These are phyloP conservation scores for Aspergillus sp. DNA, from an alignment of 2,329 filamentous ascomycete genomes.

Conservation along the genomic window DNA sequence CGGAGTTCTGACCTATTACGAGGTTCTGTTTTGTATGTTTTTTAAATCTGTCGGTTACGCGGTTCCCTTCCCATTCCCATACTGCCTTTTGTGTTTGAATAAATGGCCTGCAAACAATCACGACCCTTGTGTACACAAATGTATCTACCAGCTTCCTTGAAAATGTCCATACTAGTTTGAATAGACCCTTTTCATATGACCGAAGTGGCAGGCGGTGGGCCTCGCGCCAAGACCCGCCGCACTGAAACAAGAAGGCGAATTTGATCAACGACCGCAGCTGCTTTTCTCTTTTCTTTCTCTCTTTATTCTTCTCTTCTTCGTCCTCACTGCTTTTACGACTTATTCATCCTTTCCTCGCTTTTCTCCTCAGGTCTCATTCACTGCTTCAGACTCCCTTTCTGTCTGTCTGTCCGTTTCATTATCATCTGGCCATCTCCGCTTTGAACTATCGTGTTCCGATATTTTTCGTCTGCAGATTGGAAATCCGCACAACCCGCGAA, in stretches of 20 bases:
- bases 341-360: too few species aligned
- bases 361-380: neutral
- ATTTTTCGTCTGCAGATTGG: conserved; percentile 10
- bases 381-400: neutral
- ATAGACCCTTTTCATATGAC: too few species aligned
- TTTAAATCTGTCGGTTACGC: neutral
- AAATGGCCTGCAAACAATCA: neutral
- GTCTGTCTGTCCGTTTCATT: conserved; percentile 2
- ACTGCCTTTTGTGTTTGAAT: neutral
- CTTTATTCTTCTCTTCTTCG: neutral
- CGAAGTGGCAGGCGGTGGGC: neutral
- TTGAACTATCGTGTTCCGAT: neutral
- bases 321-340: neutral
- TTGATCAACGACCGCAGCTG: neutral
- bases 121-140: neutral
- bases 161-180: neutral
- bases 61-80: too few species aligned
- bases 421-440: neutral
- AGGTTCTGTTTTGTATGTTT: neutral
- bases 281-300: neutral
- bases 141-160: neutral
- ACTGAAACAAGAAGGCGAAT: neutral
- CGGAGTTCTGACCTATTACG: conserved; percentile 6
- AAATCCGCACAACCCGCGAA: neutral
- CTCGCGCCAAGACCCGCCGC: neutral